Percentiles rank a stretch among this genome's conserved stretches.
Evolutionary conservation across 176 grass and related monocot genomes (phyloP).

Genomic region (Oryza glumipatula): DNA sequence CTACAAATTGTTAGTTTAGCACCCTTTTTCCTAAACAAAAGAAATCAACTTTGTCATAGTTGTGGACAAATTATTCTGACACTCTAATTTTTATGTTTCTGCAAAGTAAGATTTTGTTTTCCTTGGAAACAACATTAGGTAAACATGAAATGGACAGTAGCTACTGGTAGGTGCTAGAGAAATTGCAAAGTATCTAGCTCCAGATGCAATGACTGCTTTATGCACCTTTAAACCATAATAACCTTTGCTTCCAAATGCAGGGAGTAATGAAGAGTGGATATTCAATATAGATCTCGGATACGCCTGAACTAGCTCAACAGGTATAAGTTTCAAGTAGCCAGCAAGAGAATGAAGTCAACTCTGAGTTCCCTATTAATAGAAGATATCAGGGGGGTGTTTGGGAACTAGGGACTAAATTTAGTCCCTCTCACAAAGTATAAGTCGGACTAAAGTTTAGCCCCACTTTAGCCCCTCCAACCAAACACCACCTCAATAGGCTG

Average conservation of each 20-base stretch:
- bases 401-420: too few species aligned
- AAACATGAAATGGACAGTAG: not conserved
- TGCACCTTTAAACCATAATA: constrained; percentile 91
- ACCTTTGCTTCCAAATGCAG: constrained; percentile 91
- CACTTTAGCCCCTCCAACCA: too few species aligned
- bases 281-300: constrained; percentile 82
- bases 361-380: constrained; percentile 50
- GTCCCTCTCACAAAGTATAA: too few species aligned
- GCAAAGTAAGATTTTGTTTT: not conserved
- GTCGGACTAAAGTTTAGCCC: too few species aligned
- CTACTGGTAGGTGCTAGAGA: constrained; percentile 21
- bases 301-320: constrained; percentile 59
- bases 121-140: constrained; percentile 22
- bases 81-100: not conserved
- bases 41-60: not conserved
- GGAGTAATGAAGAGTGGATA: constrained; percentile 93
- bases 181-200: constrained; percentile 63
- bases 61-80: not conserved
- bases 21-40: not conserved
- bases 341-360: constrained; percentile 86
- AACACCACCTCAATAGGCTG: not conserved
- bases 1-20: not conserved
- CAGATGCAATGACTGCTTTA: constrained; percentile 79
- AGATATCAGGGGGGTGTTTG: too few species aligned
- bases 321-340: constrained; percentile 91